Percentiles rank a stretch among this genome's conserved stretches.
Conservation (phyloP, 208 protist genomes). For the Leishmania tropica region DNA sequence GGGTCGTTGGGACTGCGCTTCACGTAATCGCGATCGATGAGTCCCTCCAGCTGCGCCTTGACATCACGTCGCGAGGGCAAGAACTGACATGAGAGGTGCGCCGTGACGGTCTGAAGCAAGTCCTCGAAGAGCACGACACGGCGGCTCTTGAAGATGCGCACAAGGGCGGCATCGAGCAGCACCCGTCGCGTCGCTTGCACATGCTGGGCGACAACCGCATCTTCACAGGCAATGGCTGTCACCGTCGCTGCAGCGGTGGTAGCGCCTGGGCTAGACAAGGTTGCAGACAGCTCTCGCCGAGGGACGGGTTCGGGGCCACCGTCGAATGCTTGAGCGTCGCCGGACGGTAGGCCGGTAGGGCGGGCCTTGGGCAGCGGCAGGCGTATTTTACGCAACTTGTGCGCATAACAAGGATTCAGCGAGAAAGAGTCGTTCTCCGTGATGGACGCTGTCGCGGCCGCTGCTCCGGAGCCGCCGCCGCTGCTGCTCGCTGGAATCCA, state of each 20-base stretch:
- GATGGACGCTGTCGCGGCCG: slow-evolving; percentile 16
- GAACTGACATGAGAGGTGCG: slow-evolving; percentile 67
- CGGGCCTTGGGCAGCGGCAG: slow-evolving; percentile 42
- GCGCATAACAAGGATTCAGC: slow-evolving; percentile 54
- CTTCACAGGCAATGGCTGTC: slow-evolving; percentile 1
- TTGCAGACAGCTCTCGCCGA: background rate
- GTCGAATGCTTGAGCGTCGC: background rate
- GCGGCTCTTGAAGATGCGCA: slow-evolving; percentile 75
- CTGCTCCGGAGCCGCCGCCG: background rate
- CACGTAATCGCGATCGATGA: slow-evolving; percentile 74
- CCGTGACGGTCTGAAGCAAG: slow-evolving; percentile 42
- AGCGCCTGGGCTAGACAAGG: background rate
- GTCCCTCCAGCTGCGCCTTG: slow-evolving; percentile 67
- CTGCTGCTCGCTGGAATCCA: slow-evolving; percentile 1
- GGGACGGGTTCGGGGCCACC: background rate
- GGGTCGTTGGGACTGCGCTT: slow-evolving; percentile 39
- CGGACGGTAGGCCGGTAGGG: slow-evolving; percentile 16
- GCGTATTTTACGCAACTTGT: slow-evolving; percentile 55
- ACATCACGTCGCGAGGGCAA: slow-evolving; percentile 44
- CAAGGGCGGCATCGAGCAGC: slow-evolving; percentile 64
- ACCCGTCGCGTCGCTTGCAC: slow-evolving; percentile 41
- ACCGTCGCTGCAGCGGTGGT: background rate
- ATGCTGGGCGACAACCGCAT: slow-evolving; percentile 20
- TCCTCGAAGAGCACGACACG: slow-evolving; percentile 56
- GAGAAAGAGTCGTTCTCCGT: slow-evolving; percentile 44